A percentile compares a stretch with the other conserved stretches of the same genome.
phyloP scores from a whole-genome alignment of 345 rosid genomes.

The Tarenaya hassleriana region DNA sequence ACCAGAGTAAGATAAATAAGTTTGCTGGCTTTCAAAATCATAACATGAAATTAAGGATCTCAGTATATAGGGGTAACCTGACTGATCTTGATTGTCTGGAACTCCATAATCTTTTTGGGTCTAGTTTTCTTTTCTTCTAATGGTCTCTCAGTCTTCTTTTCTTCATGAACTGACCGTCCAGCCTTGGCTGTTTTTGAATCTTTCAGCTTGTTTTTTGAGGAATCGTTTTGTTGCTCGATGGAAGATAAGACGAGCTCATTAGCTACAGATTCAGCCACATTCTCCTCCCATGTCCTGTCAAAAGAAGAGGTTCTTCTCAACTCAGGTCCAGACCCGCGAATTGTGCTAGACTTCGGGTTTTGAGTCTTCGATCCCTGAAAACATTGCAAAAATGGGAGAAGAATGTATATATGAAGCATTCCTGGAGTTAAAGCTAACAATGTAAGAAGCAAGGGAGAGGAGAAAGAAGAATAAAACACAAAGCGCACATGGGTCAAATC shows the following conservation, averaged over 20 bases:
- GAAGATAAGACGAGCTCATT: slow-evolving; percentile 73
- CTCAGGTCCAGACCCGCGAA: slow-evolving; percentile 45
- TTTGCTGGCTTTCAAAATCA: background rate
- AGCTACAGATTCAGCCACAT: slow-evolving; percentile 89
- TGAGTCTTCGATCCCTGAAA: slow-evolving; percentile 46
- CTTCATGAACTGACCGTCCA: slow-evolving; percentile 73
- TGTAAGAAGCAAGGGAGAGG: background rate
- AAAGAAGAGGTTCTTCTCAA: slow-evolving; percentile 91
- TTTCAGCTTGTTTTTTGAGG: slow-evolving; percentile 53
- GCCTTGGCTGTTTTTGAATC: slow-evolving; percentile 58
- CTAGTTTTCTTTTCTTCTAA: slow-evolving; percentile 82
- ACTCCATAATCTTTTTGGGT: slow-evolving; percentile 82
- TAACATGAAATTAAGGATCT: background rate
- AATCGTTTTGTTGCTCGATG: slow-evolving; percentile 61
- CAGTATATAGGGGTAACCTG: slow-evolving; percentile 49
- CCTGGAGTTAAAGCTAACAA: slow-evolving; percentile 4
- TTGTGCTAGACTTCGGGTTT: slow-evolving; percentile 34
- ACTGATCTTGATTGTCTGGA: slow-evolving; percentile 83
- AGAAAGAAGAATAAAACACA: background rate
- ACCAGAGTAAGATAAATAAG: background rate
- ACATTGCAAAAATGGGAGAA: slow-evolving; percentile 9
- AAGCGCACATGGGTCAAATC: slow-evolving; percentile 47
- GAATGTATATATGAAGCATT: background rate
- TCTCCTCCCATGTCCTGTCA: slow-evolving; percentile 95
- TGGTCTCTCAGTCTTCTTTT: slow-evolving; percentile 65